Evolutionary conservation across 805 yeast genomes (phyloP).

Genomic region (Wickerhamiella brachini): DNA sequence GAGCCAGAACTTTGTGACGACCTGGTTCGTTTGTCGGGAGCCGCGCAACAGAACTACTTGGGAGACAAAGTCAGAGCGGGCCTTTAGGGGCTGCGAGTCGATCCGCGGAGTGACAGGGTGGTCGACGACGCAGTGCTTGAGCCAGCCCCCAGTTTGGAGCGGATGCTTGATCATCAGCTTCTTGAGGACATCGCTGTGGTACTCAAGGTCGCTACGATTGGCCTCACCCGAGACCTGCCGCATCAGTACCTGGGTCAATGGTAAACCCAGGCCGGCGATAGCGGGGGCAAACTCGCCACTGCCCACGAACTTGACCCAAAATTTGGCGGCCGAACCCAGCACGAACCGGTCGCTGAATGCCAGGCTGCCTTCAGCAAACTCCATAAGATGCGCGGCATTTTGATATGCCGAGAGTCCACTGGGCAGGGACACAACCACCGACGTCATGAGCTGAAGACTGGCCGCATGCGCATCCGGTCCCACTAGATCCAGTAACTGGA

Average conservation of each 20-base stretch:
- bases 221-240: constrained; percentile 29
- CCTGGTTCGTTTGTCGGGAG: constrained; percentile 16
- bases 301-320: constrained; percentile 39
- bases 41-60: constrained; percentile 23
- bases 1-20: constrained; percentile 24
- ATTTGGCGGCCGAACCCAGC: constrained; percentile 36
- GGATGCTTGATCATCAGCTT: constrained; percentile 19
- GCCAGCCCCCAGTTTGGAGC: constrained; percentile 5
- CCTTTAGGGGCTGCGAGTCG: constrained; percentile 7
- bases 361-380: constrained; percentile 30
- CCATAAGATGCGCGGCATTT: constrained; percentile 18
- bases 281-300: constrained; percentile 7
- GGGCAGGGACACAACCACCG: constrained; percentile 10
- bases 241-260: constrained; percentile 27
- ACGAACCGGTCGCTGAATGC: constrained; percentile 41
- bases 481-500: not conserved
- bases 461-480: constrained; percentile 19
- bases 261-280: constrained; percentile 21
- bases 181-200: constrained; percentile 30
- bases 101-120: constrained; percentile 9
- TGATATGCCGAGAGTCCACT: constrained; percentile 9
- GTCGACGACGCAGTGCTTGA: constrained; percentile 9
- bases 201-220: constrained; percentile 31
- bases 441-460: constrained; percentile 20
- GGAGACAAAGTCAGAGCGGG: constrained; percentile 18